Conservation (phyloP, 1,139 yeast genomes). For the Kluyveromyces sp. region DNA sequence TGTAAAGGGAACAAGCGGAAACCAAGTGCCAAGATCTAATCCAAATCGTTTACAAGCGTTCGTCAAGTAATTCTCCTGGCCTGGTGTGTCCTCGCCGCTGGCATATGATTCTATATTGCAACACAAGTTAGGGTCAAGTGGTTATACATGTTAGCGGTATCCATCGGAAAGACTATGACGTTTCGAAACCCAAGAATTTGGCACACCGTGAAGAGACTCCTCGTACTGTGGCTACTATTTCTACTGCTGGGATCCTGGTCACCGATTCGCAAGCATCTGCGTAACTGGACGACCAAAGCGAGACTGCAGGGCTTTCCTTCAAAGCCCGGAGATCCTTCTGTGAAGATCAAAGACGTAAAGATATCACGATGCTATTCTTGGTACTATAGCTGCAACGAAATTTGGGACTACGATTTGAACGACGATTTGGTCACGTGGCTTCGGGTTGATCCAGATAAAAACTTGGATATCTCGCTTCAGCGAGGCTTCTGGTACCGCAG, state of each 20-base stretch:
- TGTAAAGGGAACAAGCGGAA: neutral
- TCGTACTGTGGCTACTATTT: constrained; percentile 7
- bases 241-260: constrained; percentile 9
- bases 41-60: no score
- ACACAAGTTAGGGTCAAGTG: neutral
- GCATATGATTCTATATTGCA: neutral
- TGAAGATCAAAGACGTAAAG: constrained; percentile 14
- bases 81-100: neutral
- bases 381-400: constrained; percentile 13
- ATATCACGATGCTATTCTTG: constrained; percentile 16
- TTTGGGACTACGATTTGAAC: constrained; percentile 7
- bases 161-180: neutral
- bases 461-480: neutral
- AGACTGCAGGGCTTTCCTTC: no score
- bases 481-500: constrained; percentile 1
- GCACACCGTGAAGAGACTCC: constrained; percentile 8
- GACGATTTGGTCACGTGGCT: constrained; percentile 13
- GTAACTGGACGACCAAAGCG: constrained; percentile 2
- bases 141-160: neutral
- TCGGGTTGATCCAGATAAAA: constrained; percentile 11
- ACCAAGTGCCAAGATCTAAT: no score
- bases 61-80: no score
- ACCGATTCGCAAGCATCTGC: constrained; percentile 7
- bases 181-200: constrained; percentile 12
- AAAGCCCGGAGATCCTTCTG: no score